A percentile compares a stretch with the other conserved stretches of the same genome.
These are phyloP conservation scores for Phanerochaete carnosa DNA, from an alignment of 768 basidiomycete genomes.

Conservation along the genomic window DNA sequence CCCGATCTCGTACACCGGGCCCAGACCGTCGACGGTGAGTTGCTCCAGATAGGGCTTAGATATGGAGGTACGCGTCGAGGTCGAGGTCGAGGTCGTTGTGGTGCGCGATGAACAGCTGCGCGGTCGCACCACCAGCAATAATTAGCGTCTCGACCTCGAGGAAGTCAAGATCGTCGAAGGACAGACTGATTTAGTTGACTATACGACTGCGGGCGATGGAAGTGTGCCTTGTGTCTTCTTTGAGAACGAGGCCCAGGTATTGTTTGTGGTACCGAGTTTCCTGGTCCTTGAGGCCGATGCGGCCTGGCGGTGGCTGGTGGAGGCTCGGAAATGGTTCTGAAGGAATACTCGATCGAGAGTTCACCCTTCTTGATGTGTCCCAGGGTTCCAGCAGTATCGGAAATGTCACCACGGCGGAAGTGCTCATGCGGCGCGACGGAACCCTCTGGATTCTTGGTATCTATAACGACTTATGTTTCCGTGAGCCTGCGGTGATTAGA, in stretches of 20 bases:
- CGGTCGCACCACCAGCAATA: constrained; percentile 95
- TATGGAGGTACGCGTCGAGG: constrained; percentile 92
- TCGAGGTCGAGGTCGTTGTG: constrained; percentile 98
- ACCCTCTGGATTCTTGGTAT: constrained; percentile 55
- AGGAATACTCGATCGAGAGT: constrained; percentile 85
- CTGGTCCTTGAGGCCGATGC: constrained; percentile 95
- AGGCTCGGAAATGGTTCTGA: constrained; percentile 82
- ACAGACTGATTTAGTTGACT: constrained; percentile 90
- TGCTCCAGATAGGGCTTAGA: constrained; percentile 98
- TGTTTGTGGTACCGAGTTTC: constrained; percentile 98
- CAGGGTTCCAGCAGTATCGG: constrained; percentile 87
- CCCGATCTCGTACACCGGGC: constrained; percentile 98
- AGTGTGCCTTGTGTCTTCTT: constrained; percentile 81
- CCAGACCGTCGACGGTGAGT: constrained; percentile 94
- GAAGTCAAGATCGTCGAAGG: constrained; percentile 88
- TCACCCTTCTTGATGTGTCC: constrained; percentile 95
- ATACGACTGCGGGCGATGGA: constrained; percentile 89
- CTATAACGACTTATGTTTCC: constrained; percentile 36
- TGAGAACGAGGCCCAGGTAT: constrained; percentile 96
- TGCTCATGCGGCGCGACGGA: constrained; percentile 77
- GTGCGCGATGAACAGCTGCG: constrained; percentile 98
- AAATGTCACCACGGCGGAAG: constrained; percentile 94
- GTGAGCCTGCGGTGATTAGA: background rate
- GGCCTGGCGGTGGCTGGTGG: constrained; percentile 89
- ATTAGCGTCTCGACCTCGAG: constrained; percentile 99